Base-by-base conservation (phyloP, 2,329 filamentous ascomycete genomes). In the Stagonosporopsis tanaceti region DNA sequence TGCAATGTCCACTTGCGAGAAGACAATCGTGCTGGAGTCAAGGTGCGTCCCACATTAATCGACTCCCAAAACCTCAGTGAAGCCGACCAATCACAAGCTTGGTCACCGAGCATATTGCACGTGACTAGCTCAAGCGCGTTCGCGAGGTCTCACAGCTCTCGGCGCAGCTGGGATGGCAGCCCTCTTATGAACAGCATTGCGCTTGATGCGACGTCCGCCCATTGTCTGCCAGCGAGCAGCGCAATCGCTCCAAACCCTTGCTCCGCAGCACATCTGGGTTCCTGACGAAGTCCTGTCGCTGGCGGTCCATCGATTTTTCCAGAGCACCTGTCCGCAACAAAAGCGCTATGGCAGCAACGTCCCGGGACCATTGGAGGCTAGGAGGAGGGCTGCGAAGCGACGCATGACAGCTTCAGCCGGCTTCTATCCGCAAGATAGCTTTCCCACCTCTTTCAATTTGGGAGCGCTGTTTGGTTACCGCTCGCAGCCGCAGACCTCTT, bases 301-400 rank as follows among this genome's bases (percentile, higher is more conserved):
- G 50, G 81, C 82, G 2, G 84, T 87, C 63, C 63, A 75, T 59
- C 79, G 80, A 24, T 86, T 85, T 73, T 76, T 79, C 50, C 81
- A 78, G 41, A 80, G 78, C 58, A 74, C 75, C 56, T 78, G 76
- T 61, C 69, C 74, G 38, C 79, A 81, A 57, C 78, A 80, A 62
- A 74, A 74, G 67, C 81, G 85, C 61, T 78, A 85, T 81, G 85
- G 84, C 63, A 87, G 85, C 77, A 80, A 81, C 62, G 82, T 87
- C 3, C 86, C 86, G 11, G 86, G 86, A 2, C 86, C 86, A 67
- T 77, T 88, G 76, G 86, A 89, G 74, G 85, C 86, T 42, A 81
- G 82, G 60, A 79, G 81, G 67, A 78, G 86, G 50, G 76, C 82
- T 42, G 78, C 84, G 2, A 86, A 81, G 71, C 79, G 86, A 52